Evolutionary conservation across 2,329 filamentous ascomycete genomes (phyloP).

Genomic region (Harringtonia aguacate): DNA sequence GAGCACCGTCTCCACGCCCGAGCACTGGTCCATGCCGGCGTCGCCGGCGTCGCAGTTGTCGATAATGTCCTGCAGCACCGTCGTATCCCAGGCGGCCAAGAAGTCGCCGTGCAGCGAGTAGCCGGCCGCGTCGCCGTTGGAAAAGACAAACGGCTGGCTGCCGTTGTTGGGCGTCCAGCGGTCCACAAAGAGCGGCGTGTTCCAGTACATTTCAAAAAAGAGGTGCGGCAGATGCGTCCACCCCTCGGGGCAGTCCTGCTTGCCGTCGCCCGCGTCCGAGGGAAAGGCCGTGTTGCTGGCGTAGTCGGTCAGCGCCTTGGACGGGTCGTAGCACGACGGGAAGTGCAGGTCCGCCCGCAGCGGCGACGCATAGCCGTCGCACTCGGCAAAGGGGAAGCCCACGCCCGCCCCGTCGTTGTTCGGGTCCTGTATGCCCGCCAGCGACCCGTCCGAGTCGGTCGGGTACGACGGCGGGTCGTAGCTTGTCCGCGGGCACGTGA

Average conservation of each 20-base stretch:
- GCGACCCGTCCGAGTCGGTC: slow-evolving; percentile 39
- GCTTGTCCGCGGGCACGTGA: slow-evolving; percentile 46
- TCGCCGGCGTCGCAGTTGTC: slow-evolving; percentile 53
- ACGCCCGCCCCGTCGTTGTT: slow-evolving; percentile 44
- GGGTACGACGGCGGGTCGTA: slow-evolving; percentile 42
- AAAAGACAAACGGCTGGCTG: slow-evolving; percentile 54
- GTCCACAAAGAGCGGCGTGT: slow-evolving; percentile 39
- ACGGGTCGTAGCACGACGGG: slow-evolving; percentile 63
- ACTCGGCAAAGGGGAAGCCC: slow-evolving; percentile 61
- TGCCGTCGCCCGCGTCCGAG: slow-evolving; percentile 28
- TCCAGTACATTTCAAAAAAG: slow-evolving; percentile 51
- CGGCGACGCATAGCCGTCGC: slow-evolving; percentile 51
- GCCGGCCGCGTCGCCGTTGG: slow-evolving; percentile 60
- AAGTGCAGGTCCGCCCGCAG: slow-evolving; percentile 59
- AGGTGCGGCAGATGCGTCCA: slow-evolving; percentile 45
- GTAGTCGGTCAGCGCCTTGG: slow-evolving; percentile 47
- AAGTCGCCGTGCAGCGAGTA: slow-evolving; percentile 65
- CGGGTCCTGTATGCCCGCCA: slow-evolving; percentile 43
- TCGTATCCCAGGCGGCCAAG: slow-evolving; percentile 59
- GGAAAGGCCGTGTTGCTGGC: slow-evolving; percentile 58
- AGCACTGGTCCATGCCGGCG: slow-evolving; percentile 51
- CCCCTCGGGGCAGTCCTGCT: slow-evolving; percentile 42
- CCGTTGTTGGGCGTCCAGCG: slow-evolving; percentile 45
- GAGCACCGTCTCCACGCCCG: slow-evolving; percentile 40
- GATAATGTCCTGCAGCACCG: slow-evolving; percentile 54